A percentile compares a stretch with the other conserved stretches of the same genome.
Evolutionary conservation across 345 rosid species (phyloP).

Genomic region (Euclidium syriacum): DNA sequence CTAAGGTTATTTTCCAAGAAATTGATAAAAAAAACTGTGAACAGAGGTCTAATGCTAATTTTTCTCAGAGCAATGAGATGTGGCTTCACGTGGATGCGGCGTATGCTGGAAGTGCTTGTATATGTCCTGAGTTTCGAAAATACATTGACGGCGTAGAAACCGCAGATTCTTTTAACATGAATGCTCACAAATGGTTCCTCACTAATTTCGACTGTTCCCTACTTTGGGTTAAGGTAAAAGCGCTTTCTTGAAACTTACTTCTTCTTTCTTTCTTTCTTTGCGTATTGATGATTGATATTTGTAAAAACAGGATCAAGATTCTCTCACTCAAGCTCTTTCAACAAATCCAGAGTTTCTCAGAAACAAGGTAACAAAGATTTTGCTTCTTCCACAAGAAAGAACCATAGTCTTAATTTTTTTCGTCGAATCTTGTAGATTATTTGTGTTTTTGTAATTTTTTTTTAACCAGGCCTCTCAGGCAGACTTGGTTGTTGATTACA

Average conservation of each 20-base stretch:
- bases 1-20: slow-evolving; percentile 71
- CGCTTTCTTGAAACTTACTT: too few relatives aligned
- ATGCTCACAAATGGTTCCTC: slow-evolving; percentile 89
- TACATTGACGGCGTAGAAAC: slow-evolving; percentile 78
- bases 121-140: slow-evolving; percentile 77
- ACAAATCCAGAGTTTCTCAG: slow-evolving; percentile 85
- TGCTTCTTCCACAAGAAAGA: neutral
- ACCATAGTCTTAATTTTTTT: neutral
- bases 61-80: slow-evolving; percentile 57
- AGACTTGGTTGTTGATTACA: slow-evolving; percentile 85
- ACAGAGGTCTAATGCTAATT: too few relatives aligned
- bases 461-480: slow-evolving; percentile 64
- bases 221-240: slow-evolving; percentile 96
- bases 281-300: neutral
- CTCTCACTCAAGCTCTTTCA: slow-evolving; percentile 76
- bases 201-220: slow-evolving; percentile 86
- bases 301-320: slow-evolving; percentile 59
- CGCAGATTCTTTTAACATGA: slow-evolving; percentile 94
- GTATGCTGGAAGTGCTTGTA: slow-evolving; percentile 91
- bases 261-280: neutral
- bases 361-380: slow-evolving; percentile 54
- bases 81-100: slow-evolving; percentile 96
- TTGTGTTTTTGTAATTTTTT: neutral
- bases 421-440: neutral
- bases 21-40: too few relatives aligned